Evolutionary conservation across 805 yeast genomes (phyloP).

Genomic region (Brettanomyces sp.): DNA sequence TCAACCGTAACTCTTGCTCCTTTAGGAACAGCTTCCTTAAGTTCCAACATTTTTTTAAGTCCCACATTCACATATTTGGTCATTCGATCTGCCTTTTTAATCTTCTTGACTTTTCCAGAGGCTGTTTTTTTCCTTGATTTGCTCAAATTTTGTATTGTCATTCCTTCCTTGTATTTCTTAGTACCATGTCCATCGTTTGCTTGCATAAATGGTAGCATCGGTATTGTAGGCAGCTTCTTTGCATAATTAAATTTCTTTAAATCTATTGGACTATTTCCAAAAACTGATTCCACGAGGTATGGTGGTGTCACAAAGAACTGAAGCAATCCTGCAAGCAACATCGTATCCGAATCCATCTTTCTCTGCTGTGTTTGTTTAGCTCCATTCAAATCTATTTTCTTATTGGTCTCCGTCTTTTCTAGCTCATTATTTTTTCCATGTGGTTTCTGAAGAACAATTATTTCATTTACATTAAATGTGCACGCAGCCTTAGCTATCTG

Average conservation of each 20-base stretch:
- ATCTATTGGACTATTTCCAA: constrained; percentile 21
- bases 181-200: constrained; percentile 23
- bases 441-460: constrained; percentile 55
- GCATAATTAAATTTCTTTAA: constrained; percentile 40
- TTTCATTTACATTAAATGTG: constrained; percentile 61
- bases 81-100: constrained; percentile 39
- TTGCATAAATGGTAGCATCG: constrained; percentile 68
- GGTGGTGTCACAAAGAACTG: constrained; percentile 84
- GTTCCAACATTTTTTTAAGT: constrained; percentile 43
- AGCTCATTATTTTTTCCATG: constrained; percentile 15
- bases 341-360: constrained; percentile 23
- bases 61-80: constrained; percentile 81
- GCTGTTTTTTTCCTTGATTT: constrained; percentile 29
- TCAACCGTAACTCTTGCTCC: constrained; percentile 80
- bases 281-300: constrained; percentile 58
- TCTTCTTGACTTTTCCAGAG: constrained; percentile 31
- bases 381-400: constrained; percentile 7
- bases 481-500: constrained; percentile 74
- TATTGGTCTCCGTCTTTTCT: constrained; percentile 2
- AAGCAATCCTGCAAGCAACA: constrained; percentile 57
- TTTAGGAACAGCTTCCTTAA: constrained; percentile 58
- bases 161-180: constrained; percentile 50
- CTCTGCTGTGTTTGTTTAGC: neutral
- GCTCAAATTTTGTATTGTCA: constrained; percentile 35
- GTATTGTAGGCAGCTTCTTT: constrained; percentile 56